phyloP scores from a whole-genome alignment of 192 early-diverging fungal genomes.

The Linnemannia hyalina region DNA sequence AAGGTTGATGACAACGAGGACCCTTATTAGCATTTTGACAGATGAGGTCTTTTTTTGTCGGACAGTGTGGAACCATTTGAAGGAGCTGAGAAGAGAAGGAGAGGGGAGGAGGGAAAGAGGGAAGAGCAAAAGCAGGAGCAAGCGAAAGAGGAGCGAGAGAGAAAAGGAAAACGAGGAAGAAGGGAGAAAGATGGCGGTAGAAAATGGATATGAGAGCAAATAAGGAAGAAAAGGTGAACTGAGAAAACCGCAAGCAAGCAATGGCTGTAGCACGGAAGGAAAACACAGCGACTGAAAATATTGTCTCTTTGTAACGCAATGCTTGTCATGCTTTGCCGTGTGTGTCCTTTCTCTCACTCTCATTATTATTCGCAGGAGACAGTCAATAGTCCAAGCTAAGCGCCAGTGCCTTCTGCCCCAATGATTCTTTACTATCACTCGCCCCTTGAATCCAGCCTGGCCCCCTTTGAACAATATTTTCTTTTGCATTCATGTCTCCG shows the following conservation, averaged over 20 bases:
- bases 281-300: neutral
- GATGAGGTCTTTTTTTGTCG: neutral
- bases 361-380: neutral
- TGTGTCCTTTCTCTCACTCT: neutral
- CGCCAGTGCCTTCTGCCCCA: neutral
- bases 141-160: neutral
- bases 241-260: neutral
- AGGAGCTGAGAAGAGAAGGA: neutral
- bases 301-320: neutral
- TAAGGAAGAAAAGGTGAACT: neutral
- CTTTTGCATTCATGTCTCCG: neutral
- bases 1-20: neutral
- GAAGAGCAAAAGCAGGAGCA: neutral
- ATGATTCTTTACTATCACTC: neutral
- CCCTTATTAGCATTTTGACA: neutral
- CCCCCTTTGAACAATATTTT: constrained; percentile 1
- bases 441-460: neutral
- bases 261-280: neutral
- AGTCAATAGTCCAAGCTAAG: neutral
- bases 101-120: neutral
- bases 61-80: neutral
- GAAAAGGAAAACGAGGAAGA: neutral
- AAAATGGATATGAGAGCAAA: neutral
- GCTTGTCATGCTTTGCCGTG: neutral
- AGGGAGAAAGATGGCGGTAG: neutral